Evolutionary conservation across 2,329 filamentous ascomycete genomes (phyloP), one percentile per base, ranked within the genome.

Genomic region (Aspergillus sp.): DNA sequence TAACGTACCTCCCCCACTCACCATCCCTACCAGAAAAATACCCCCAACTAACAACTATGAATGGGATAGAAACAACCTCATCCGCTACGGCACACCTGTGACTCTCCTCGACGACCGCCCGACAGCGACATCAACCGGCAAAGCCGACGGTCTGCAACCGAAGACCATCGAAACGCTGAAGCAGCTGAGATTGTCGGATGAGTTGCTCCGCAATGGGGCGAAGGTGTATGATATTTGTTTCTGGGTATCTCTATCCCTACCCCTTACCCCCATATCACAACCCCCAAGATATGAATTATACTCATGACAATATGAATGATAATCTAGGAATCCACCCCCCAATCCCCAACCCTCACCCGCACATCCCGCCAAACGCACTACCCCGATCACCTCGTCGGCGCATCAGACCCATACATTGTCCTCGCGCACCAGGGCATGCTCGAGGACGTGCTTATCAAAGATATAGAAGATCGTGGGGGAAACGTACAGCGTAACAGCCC

Each of bases 141-240:
- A 84, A 59, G 88, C 88, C 63, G 90, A 92, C 73, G 89, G 89
- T 42, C 79, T 92, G 55, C 89, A 92, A 69, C 89, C 89, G 48
- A 92, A 92, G 76, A 89, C 88, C 1, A 90, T 92, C 68, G 89
- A 92, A 77, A 92, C 89, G 0, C 84, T 91, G 67, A 84, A 86
- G 63, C 89, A 91, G 75, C 86, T 92, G 80, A 82, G 88, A 36
- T 77, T 91, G n/a, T 87, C 86, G n/a, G 88, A 91, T 64, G 79
- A 84, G 1, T 75, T 92, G 30, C 75, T 92, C 44, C 84, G 85
- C 63, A 84, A 87, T 67, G 89, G 87, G 30, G 88, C 88, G 53
- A 85, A 84, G 49, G 85, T 92, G 48, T 90, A 89, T 74, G 89
- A 92, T 69, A 91, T 92, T 62, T 83, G 86, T 47, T 91, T 91